phyloP scores from a whole-genome alignment of 1,139 yeast species.

The Saccharomycopsis phalli region DNA sequence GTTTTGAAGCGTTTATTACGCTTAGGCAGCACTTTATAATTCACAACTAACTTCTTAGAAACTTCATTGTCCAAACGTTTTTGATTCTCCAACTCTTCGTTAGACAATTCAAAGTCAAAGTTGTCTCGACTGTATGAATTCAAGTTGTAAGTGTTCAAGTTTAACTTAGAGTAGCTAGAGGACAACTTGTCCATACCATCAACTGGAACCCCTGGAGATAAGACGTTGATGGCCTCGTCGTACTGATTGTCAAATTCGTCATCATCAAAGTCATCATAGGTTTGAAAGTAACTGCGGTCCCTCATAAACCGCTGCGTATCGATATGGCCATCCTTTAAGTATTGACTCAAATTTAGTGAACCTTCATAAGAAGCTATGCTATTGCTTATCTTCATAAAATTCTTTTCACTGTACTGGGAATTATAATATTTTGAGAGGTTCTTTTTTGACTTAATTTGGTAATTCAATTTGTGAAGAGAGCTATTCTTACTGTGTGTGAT shows the following conservation, averaged over 20 bases:
- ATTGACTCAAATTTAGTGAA: conserved; percentile 15
- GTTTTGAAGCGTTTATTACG: conserved; percentile 19
- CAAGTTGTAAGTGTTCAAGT: conserved; percentile 4
- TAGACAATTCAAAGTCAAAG: conserved; percentile 13
- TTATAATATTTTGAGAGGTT: conserved; percentile 4
- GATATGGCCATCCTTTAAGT: conserved; percentile 8
- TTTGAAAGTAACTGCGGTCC: conserved; percentile 1
- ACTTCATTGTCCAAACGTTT: conserved; percentile 7
- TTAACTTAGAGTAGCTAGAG: conserved; percentile 12
- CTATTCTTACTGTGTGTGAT: background rate
- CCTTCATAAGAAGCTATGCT: conserved; percentile 19
- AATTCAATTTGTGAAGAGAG: background rate
- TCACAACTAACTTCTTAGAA: conserved; percentile 10
- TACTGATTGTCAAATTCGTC: conserved; percentile 11
- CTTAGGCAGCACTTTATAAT: conserved; percentile 17
- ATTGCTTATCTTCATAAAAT: conserved; percentile 14
- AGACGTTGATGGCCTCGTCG: conserved; percentile 19
- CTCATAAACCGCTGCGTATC: background rate
- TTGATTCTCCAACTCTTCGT: conserved; percentile 12
- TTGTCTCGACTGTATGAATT: conserved; percentile 4
- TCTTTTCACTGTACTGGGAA: conserved; percentile 3
- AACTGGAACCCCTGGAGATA: conserved; percentile 20
- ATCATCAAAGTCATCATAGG: conserved; percentile 13
- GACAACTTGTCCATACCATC: conserved; percentile 16
- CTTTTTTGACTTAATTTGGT: conserved; percentile 6